Evolutionary conservation across 805 yeast species (phyloP).

Genomic region (Yarrowia osloensis): DNA sequence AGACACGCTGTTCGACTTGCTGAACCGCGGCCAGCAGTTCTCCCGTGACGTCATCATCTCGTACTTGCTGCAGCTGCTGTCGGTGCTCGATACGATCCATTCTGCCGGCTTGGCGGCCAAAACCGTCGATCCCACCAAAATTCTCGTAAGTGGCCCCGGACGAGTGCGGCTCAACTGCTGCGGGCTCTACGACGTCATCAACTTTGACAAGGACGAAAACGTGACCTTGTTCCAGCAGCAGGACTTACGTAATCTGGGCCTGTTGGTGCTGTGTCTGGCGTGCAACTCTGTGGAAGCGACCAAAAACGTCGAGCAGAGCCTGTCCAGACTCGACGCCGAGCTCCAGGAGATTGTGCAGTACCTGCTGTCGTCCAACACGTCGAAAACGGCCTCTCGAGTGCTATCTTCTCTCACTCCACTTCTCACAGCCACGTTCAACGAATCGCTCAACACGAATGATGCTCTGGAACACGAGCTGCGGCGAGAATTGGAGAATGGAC

Average conservation of each 20-base stretch:
- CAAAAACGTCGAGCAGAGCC: slow-evolving; percentile 30
- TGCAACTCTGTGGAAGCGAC: slow-evolving; percentile 33
- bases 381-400: slow-evolving; percentile 30
- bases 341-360: slow-evolving; percentile 37
- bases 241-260: slow-evolving; percentile 65
- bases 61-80: slow-evolving; percentile 71
- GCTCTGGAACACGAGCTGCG: slow-evolving; percentile 48
- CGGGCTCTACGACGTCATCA: slow-evolving; percentile 70
- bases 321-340: slow-evolving; percentile 26
- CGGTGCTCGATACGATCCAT: slow-evolving; percentile 71
- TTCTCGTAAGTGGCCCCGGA: slow-evolving; percentile 70
- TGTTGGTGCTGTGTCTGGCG: slow-evolving; percentile 58
- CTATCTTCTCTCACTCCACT: slow-evolving; percentile 32
- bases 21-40: slow-evolving; percentile 53
- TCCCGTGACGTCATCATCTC: slow-evolving; percentile 61
- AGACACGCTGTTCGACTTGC: slow-evolving; percentile 64
- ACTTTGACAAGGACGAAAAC: slow-evolving; percentile 40
- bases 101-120: slow-evolving; percentile 63
- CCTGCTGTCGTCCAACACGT: slow-evolving; percentile 30
- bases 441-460: slow-evolving; percentile 35
- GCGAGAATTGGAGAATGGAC: slow-evolving; percentile 82
- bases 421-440: slow-evolving; percentile 19
- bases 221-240: slow-evolving; percentile 48
- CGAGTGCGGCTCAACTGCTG: slow-evolving; percentile 70
- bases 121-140: slow-evolving; percentile 62